phyloP scores from a whole-genome alignment of 2,329 filamentous ascomycete species.

The Aspergillus persii region DNA sequence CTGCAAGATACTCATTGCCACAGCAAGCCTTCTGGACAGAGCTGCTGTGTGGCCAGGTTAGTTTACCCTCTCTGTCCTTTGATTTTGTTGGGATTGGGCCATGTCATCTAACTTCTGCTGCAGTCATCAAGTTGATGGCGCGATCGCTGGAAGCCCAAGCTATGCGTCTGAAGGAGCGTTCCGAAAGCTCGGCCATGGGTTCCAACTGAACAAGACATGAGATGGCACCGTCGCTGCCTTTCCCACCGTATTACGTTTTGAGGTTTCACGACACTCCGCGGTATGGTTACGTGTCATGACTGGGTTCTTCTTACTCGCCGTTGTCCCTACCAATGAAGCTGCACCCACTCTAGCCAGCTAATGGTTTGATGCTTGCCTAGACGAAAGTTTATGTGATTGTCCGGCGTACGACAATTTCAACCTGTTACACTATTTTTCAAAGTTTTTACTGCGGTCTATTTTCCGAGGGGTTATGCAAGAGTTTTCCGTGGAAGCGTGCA shows the following conservation, averaged over 20 bases:
- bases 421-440: constrained; percentile 6
- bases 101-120: constrained; percentile 21
- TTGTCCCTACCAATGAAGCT: neutral
- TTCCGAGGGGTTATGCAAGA: neutral
- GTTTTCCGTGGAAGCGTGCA: neutral
- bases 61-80: constrained; percentile 24
- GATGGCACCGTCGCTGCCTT: neutral
- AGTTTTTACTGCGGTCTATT: neutral
- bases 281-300: constrained; percentile 4
- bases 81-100: neutral
- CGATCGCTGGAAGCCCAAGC: constrained; percentile 65
- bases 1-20: constrained; percentile 78
- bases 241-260: neutral
- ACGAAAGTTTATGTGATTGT: constrained; percentile 5
- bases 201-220: constrained; percentile 5
- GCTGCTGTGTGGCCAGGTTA: constrained; percentile 89
- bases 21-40: constrained; percentile 82
- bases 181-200: constrained; percentile 39
- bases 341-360: neutral
- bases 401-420: neutral
- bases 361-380: neutral
- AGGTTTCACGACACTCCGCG: neutral
- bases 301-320: constrained; percentile 4
- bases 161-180: constrained; percentile 60
- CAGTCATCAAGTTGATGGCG: constrained; percentile 68